Evolutionary conservation across 1,284 basidiomycete species (phyloP).

Genomic region (Apiotrichum gamsii): DNA sequence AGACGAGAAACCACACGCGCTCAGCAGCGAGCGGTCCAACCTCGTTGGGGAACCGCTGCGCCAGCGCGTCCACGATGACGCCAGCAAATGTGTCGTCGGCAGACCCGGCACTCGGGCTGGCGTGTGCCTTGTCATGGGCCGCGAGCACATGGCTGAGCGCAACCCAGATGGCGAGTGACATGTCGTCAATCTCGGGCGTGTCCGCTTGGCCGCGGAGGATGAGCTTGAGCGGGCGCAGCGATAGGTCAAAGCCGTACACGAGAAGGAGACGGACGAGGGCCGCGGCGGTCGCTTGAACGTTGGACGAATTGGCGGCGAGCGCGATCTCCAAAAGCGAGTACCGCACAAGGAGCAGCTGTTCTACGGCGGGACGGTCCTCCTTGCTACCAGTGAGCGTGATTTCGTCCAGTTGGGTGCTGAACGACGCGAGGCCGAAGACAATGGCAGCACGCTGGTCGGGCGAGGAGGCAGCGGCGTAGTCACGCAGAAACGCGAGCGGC

Average conservation of each 20-base stretch:
- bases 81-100: slow-evolving; percentile 41
- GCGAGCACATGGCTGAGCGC: slow-evolving; percentile 57
- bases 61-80: slow-evolving; percentile 42
- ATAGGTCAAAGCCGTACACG: slow-evolving; percentile 53
- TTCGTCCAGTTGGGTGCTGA: slow-evolving; percentile 13
- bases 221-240: slow-evolving; percentile 49
- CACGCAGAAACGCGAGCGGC: slow-evolving; percentile 23
- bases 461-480: slow-evolving; percentile 7
- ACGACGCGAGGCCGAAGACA: not conserved
- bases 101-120: slow-evolving; percentile 18
- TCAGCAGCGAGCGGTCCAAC: slow-evolving; percentile 58
- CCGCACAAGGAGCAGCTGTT: slow-evolving; percentile 49
- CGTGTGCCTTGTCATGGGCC: slow-evolving; percentile 11
- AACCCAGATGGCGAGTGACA: slow-evolving; percentile 67
- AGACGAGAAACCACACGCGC: slow-evolving; percentile 63
- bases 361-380: slow-evolving; percentile 8
- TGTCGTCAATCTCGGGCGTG: slow-evolving; percentile 47
- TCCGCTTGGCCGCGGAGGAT: slow-evolving; percentile 41
- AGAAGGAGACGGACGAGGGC: slow-evolving; percentile 55
- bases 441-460: not conserved
- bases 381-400: slow-evolving; percentile 11
- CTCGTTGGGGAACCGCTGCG: slow-evolving; percentile 30
- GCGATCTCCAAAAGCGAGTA: slow-evolving; percentile 62
- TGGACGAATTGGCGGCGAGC: not conserved
- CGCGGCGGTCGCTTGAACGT: slow-evolving; percentile 14